phyloP scores from a whole-genome alignment of 2,329 filamentous ascomycete genomes.

The Colletotrichum sp. region DNA sequence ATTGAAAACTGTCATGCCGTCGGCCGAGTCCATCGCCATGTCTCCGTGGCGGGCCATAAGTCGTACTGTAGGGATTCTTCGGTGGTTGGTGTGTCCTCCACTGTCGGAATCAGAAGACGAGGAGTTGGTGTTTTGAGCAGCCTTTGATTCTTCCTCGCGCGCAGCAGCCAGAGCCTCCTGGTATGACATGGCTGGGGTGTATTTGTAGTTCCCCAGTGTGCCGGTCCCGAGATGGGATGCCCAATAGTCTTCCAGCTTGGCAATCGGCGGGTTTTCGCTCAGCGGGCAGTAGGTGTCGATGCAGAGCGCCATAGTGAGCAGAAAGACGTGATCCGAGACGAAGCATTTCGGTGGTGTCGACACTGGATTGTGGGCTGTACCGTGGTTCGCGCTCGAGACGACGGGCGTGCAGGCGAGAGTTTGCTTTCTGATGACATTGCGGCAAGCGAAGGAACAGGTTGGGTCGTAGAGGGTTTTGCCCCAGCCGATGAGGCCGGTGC shows the following conservation, averaged over 20 bases:
- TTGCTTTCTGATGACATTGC: slow-evolving; percentile 23
- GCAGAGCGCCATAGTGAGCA: slow-evolving; percentile 28
- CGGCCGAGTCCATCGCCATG: neutral
- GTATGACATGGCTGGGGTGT: slow-evolving; percentile 10
- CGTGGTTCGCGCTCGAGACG: neutral
- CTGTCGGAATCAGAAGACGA: neutral
- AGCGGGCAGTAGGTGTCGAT: slow-evolving; percentile 27
- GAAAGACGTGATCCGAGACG: slow-evolving; percentile 28
- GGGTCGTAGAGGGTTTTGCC: slow-evolving; percentile 22
- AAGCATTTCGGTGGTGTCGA: slow-evolving; percentile 29
- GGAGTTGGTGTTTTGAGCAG: neutral
- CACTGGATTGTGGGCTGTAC: slow-evolving; percentile 10
- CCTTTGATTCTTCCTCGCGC: slow-evolving; percentile 23
- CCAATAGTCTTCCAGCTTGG: slow-evolving; percentile 1
- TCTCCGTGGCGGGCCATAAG: slow-evolving; percentile 17
- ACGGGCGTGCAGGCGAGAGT: slow-evolving; percentile 26
- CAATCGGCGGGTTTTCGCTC: neutral
- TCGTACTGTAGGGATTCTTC: neutral
- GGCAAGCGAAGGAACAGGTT: slow-evolving; percentile 33
- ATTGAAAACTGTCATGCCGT: slow-evolving; percentile 18
- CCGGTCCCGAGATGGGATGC: neutral
- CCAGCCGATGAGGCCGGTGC: slow-evolving; percentile 18
- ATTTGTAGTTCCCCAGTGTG: slow-evolving; percentile 8
- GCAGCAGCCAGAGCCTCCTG: slow-evolving; percentile 13
- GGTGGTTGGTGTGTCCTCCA: neutral